Evolutionary conservation across 2,329 filamentous ascomycete species (phyloP), one percentile per base, ranked within the genome.

Genomic region (Magnaporthiopsis rhizophila): DNA sequence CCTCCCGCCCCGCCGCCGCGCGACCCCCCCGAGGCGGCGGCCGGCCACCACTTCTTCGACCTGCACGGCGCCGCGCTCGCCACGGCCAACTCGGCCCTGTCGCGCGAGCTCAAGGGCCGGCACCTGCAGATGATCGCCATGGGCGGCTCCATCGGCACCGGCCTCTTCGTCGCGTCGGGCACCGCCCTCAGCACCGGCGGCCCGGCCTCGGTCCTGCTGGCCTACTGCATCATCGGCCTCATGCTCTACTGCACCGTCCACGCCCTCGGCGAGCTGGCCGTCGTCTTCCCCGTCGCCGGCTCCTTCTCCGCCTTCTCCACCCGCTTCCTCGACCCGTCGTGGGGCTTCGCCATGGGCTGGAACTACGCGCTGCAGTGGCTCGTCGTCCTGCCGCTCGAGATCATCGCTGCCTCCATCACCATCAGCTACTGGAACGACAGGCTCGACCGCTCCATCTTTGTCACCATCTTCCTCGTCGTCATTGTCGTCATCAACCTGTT

Each of bases 311-410:
- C 92, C 9, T 97, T 93, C 78, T 95, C 93, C 24, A 97, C 92
- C 36, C 86, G 94, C 24, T 97, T 98, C 71, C 77, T 98, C 24
- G 92, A 97, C 72, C 94, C 93, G 0, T 93, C 93, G 0, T 97
- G 92, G 92, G 92, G 92, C 0, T 96, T 96, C 72, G 91, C 92
- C 60, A 96, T 97, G 90, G 92, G 92, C 21, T 96, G 92, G 92
- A 96, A 96, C 72, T 96, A 97, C 74, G 91, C 90, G 5, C 75
- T 97, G 69, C 90, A 96, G 76, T 97, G 93, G 93, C 82, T 96
- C 2, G 83, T 92, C 50, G 86, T 93, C 0, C 76, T 97, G 38
- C 92, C 92, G 0, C 80, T 96, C 53, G 92, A 97, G 74, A 89
- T 97, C 65, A 91, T 96, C 67, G 90, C 92, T 2, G 92, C 92